Base-by-base conservation (phyloP, 306 rosid genomes). In the Vigna reflexopilosa region DNA sequence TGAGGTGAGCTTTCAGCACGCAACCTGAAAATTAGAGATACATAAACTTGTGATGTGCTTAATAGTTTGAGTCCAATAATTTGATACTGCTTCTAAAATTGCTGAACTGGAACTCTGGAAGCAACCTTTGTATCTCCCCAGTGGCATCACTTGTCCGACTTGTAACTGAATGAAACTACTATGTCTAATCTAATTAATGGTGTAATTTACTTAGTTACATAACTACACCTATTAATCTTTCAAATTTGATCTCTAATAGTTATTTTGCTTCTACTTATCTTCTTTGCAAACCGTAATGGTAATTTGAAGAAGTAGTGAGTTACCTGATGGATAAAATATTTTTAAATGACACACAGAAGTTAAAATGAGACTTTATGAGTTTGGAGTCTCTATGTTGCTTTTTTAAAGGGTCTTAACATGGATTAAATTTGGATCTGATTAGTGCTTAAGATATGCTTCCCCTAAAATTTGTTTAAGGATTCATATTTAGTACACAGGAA, bases 341-440 rank as follows among this genome's bases (percentile, higher is more conserved):
- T 26, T 36, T 12, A 51, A 52, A 67, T 9, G 11, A 66, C 9
- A 32, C 47, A 13, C 38, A 19, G 48, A 8, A 13, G 57, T 14
- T 55, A 58, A 10, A 36, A 6, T 54, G 1, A 4, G 48, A 9
- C 28, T 2, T 26, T 0, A 16, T 64, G 34, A 24, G 5, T 58
- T 22, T 54, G 10, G 13, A 28, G 40, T 67, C 55, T 44, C 32
- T 32, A 5, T 7, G 12, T 44, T 30, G 57, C 5, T 17, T n/a
- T 56, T 17, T 28, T 20, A 36, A 44, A 45, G 16, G 15, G 15
- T 11, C 16, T 1, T 12, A 36, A 30, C 52, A 20, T 1, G 38
- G 40, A 19, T 30, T 50, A 20, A 58, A 15, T 76, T 77, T 77
- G 42, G 32, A 79, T 50, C 28, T 78, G 13, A 14, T 30, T 32